Evolutionary conservation across 345 rosid species (phyloP), one percentile per base, ranked within the genome.

Genomic region (Toxicodendron radicans): DNA sequence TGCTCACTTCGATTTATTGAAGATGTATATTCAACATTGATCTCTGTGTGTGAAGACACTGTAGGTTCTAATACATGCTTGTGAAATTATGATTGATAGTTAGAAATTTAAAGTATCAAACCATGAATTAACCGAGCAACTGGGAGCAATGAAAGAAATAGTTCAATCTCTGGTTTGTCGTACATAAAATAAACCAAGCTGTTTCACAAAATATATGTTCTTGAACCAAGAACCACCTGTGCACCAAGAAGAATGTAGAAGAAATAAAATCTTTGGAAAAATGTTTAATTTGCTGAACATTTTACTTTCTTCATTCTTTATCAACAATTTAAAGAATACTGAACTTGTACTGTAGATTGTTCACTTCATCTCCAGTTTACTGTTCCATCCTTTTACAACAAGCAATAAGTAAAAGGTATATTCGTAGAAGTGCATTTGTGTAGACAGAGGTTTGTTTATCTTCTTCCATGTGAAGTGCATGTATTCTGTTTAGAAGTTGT

Each of bases 101-200:
- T 16, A 43, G 11, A 64, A 20, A 5, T 43, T 64, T 0, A 20
- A 41, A 17, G 3, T 59, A 59, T 30, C 13, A 17, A 59, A 59
- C 1, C 17, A 27, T 17, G 38, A 59, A 24, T 59, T 27, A 59
- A 6, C 13, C 24, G 63, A 24, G 38, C 6, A 3, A 1, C 2
- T 24, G 54, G 43, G 17, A 24, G n/a, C 51, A 65, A 65, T 45
- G 33, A 45, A 27, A 64, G 69, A 65, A 46, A 65, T 38, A 63
- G 21, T 35, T 11, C 67, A 63, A 18, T 13, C 4, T 65, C n/a
- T 65, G 33, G 53, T 21, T 32, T 65, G 51, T 65, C 20, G 53
- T 65, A 41, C 56, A 33, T n/a, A 69, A 64, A 54, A 68, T 35
- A 20, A 33, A 35, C 63, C 73, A 13, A 54, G 63, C 3, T 69